phyloP scores from a whole-genome alignment of 768 basidiomycete genomes.

The Boletus rubescentipes region DNA sequence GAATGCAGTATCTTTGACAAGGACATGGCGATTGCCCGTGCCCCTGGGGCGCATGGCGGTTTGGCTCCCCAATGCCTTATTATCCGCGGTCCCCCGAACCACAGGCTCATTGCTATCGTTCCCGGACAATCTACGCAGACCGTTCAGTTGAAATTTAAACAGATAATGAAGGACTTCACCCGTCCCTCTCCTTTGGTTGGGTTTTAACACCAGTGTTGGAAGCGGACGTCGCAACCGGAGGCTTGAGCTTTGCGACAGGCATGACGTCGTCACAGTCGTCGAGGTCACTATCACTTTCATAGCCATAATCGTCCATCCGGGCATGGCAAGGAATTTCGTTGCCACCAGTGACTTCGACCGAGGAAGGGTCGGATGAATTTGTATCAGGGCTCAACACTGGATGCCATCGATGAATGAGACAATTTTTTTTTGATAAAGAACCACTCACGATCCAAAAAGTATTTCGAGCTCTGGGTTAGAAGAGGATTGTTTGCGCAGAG shows the following conservation, averaged over 20 bases:
- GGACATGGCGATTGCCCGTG: constrained; percentile 18
- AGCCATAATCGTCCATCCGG: constrained; percentile 24
- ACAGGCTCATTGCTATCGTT: neutral
- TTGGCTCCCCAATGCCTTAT: neutral
- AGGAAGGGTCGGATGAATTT: neutral
- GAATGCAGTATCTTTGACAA: constrained; percentile 27
- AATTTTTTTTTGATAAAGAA: neutral
- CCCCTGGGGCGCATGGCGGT: neutral
- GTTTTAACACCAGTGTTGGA: neutral
- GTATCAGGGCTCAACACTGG: constrained; percentile 8
- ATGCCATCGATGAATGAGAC: neutral
- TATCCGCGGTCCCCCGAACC: neutral
- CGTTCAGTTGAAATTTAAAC: neutral
- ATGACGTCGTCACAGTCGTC: constrained; percentile 26
- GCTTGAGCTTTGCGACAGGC: neutral
- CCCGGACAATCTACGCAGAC: constrained; percentile 3
- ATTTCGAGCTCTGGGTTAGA: constrained; percentile 27
- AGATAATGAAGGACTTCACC: neutral
- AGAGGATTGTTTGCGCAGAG: constrained; percentile 30
- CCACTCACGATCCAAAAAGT: constrained; percentile 28
- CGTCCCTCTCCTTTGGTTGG: neutral
- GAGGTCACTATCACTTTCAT: constrained; percentile 35
- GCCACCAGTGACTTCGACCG: constrained; percentile 8
- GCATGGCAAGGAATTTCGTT: constrained; percentile 4
- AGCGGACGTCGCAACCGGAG: neutral